These are phyloP conservation scores for Globisporangium canariense DNA, from an alignment of 352 stramenopile genomes.

Conservation along the genomic window DNA sequence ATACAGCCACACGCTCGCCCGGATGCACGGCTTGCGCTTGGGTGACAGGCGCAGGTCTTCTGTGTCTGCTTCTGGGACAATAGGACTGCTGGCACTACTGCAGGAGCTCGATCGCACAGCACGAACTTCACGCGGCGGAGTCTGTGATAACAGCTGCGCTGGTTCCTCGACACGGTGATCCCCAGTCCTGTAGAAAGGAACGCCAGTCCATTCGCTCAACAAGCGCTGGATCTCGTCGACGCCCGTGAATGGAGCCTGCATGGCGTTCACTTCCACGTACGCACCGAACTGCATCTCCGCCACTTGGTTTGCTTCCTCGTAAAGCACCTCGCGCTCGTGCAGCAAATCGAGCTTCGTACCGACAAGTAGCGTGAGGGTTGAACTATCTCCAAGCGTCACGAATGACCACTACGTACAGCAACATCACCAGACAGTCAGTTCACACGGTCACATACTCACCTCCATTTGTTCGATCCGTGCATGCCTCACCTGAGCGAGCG, in stretches of 20 bases:
- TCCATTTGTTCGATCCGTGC: too few species aligned
- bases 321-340: conserved; percentile 34
- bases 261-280: conserved; percentile 50
- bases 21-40: conserved; percentile 27
- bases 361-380: conserved; percentile 37
- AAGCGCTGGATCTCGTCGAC: conserved; percentile 24
- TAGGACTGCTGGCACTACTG: conserved; percentile 6
- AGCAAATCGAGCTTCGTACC: conserved; percentile 47
- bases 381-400: conserved; percentile 17
- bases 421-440: neutral
- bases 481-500: conserved; percentile 25
- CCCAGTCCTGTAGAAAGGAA: conserved; percentile 17
- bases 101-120: neutral
- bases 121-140: neutral
- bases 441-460: neutral
- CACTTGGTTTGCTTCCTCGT: conserved; percentile 37
- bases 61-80: neutral
- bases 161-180: conserved; percentile 13
- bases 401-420: conserved; percentile 28
- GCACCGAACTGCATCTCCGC: conserved; percentile 47
- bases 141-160: neutral
- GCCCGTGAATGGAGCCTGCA: conserved; percentile 20
- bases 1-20: conserved; percentile 58
- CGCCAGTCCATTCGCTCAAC: conserved; percentile 20
- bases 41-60: conserved; percentile 18